Conservation (phyloP, 1,284 basidiomycete genomes). For the Ustilago hordei region DNA sequence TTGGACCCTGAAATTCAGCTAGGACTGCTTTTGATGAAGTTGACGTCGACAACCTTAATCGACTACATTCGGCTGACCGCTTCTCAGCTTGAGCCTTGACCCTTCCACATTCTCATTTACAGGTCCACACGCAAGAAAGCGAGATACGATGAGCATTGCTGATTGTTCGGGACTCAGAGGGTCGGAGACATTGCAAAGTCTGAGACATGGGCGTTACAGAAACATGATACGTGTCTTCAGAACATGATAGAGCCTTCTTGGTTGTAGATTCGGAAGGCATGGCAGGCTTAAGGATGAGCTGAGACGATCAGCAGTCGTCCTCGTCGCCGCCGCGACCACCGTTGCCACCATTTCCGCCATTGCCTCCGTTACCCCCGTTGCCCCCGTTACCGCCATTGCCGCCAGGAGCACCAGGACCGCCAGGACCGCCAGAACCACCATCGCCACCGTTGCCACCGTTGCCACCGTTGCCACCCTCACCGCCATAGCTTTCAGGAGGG, state of each 20-base stretch:
- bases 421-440: slow-evolving; percentile 18
- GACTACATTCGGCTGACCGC: not conserved
- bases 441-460: slow-evolving; percentile 24
- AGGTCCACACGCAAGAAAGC: too few relatives aligned
- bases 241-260: not conserved
- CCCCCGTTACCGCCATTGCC: slow-evolving; percentile 15
- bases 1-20: slow-evolving; percentile 16
- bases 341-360: not conserved
- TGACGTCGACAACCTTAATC: not conserved
- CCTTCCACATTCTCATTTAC: not conserved
- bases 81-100: not conserved
- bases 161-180: not conserved
- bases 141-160: slow-evolving; percentile 1
- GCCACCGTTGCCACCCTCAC: slow-evolving; percentile 12
- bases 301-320: not conserved
- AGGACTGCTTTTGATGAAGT: not conserved
- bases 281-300: not conserved
- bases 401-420: slow-evolving; percentile 14
- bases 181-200: not conserved
- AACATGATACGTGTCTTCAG: slow-evolving; percentile 1
- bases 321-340: not conserved
- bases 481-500: slow-evolving; percentile 12
- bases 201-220: slow-evolving; percentile 6
- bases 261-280: not conserved
- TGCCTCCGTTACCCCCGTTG: slow-evolving; percentile 11